Base-by-base conservation (phyloP, 164 flowering plant genomes). In the Akebia trifoliata region DNA sequence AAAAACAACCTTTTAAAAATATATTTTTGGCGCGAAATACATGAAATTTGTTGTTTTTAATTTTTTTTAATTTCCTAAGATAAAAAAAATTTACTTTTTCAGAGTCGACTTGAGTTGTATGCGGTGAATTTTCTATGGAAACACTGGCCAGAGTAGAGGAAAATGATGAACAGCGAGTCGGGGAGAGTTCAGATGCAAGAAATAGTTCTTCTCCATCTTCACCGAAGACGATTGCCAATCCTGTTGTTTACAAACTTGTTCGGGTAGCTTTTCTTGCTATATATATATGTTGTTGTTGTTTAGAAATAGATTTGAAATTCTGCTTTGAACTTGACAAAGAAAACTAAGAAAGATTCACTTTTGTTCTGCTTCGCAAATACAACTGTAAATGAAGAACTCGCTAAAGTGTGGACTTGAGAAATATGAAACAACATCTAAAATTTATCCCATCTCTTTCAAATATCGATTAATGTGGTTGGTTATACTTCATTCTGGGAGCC, bases 221-320 rank as follows among this genome's bases (percentile, higher is more conserved):
- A 7, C 60, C 67, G 2, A 68, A 66, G 68, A 59, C 71, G 60
- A 50, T 62, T 64, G 67, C 81, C 4, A 78, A 86, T 61, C 87
- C 90, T 5, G 84, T 86, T 50, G 84, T 83, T 4, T 86, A 86
- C 69, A 76, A 81, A 77, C 88, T 85, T 63, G 94, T 83, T 37
- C 79, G 87, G 82, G 93, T 85, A 77, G 47, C 4, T 40, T 3
- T 25, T 31, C 7, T 34, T 26, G 4, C 50, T 18, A 15, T 20
- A 17, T 38, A 4, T 8, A 20, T 44, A 18, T 50, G 12, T 26
- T 60, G 54, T 15, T 60, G 7, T 42, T 18, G 17, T 20, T 9
- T 38, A 0, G 22, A 25, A 8, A 40, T 12, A 28, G 6, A 8
- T 22, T 39, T 42, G 1, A 4, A 15, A 4, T 37, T 38, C 20